Base-by-base conservation (phyloP, 2,329 filamentous ascomycete genomes). In the Neofusicoccum cordaticola region DNA sequence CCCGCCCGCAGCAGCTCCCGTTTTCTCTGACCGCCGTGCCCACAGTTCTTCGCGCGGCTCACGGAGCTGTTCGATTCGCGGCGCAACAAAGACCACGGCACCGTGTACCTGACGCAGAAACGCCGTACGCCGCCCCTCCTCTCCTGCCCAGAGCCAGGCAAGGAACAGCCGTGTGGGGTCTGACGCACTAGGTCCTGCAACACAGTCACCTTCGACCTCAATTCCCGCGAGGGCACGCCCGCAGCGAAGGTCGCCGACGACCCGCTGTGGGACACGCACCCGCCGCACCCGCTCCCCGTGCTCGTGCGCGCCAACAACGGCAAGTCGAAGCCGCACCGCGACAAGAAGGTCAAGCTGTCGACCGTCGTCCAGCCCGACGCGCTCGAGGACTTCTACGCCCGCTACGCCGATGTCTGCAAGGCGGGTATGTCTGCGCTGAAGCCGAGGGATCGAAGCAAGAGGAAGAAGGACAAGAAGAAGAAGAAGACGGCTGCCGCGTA, bases 351-450 rank as follows among this genome's bases (percentile, higher is more conserved):
- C 69, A 96, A 93, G 77, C 75, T 97, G 31, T 92, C 91, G 2
- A 98, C 95, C 0, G 78, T 97, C 0, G 93, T 98, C 0, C 84
- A 90, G 63, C 86, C 90, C 0, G 86, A 89, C 65, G 86, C 90
- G 4, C 77, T 98, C 11, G 93, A 96, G 62, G 81, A 77, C 0
- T 99, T 99, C 74, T 99, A 93, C 76, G 80, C 82, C 35, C 84
- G 86, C 60, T 99, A 98, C 80, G 93, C 93, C 22, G 95, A 98
- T 70, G 84, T 93, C 2, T 97, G 93, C 80, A 97, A 96, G 81
- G 82, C 84, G 0, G 92, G 93, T 5, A 97, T 98, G 93, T 84
- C 86, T 56, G 88, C 89, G 7, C 75, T 99, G 79, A 98, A 97
- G 86, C 97, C 96, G 75, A 85, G 95, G 70, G 94, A 98, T 79